phyloP scores from a whole-genome alignment of 345 rosid genomes.

The Lepidium sativum region DNA sequence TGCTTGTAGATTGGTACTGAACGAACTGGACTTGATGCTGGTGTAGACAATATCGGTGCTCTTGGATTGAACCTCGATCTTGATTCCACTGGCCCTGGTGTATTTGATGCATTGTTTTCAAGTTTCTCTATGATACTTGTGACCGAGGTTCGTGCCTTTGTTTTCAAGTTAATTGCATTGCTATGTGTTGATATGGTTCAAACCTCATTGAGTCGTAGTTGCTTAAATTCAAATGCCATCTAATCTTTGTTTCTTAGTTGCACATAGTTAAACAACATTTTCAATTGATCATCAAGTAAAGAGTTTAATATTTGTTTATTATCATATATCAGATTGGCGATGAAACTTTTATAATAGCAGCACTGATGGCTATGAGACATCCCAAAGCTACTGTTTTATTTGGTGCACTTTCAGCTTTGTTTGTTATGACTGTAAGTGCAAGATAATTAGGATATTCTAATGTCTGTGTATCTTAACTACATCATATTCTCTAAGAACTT shows the following conservation, averaged over 20 bases:
- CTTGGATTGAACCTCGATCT: constrained; percentile 37
- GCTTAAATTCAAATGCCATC: not conserved
- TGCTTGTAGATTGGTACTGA: constrained; percentile 39
- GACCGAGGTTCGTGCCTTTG: constrained; percentile 65
- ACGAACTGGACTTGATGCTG: constrained; percentile 32
- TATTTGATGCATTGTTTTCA: constrained; percentile 85
- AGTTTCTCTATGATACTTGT: constrained; percentile 94
- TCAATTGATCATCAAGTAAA: not conserved
- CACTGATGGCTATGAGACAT: constrained; percentile 99
- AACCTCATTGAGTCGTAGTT: not conserved
- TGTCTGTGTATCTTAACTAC: not conserved
- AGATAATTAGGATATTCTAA: not conserved
- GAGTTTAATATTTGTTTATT: not conserved
- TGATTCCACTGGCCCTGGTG: constrained; percentile 65
- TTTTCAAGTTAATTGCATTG: not conserved
- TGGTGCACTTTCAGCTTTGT: constrained; percentile 85
- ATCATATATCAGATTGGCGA: constrained; percentile 72
- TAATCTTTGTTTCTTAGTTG: not conserved
- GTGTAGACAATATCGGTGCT: constrained; percentile 27
- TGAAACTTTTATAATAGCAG: constrained; percentile 98
- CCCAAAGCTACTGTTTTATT: constrained; percentile 89
- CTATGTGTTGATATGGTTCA: not conserved
- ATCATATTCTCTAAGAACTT: not conserved
- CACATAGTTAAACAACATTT: not conserved
- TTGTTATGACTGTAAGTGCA: constrained; percentile 91